Percentiles rank a stretch among this genome's conserved stretches.
These are phyloP conservation scores for Cucumis melo DNA, from an alignment of 306 rosid species.

Conservation along the genomic window DNA sequence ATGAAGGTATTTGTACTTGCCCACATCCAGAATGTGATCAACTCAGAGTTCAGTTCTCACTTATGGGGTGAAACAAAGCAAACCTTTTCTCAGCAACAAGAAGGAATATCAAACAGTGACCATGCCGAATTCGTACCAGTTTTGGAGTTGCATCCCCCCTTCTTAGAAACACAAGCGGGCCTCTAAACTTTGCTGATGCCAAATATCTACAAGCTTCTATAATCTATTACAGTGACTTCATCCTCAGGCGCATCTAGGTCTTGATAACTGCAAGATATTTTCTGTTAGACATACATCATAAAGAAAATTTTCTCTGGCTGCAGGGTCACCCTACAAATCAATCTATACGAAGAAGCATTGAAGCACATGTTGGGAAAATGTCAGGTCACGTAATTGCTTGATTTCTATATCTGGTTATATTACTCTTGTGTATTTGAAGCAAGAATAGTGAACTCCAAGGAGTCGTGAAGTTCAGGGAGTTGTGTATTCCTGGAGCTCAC, in stretches of 20 bases:
- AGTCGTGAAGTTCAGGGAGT: too few relatives aligned
- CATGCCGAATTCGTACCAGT: not conserved
- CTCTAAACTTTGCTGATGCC: not conserved
- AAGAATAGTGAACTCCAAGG: too few relatives aligned
- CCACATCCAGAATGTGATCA: not conserved
- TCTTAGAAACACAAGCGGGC: not conserved
- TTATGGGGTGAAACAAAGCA: not conserved
- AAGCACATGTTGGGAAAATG: not conserved
- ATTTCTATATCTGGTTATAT: not conserved
- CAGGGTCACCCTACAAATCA: not conserved
- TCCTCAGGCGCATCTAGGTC: slow-evolving; percentile 95
- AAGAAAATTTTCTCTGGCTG: not conserved
- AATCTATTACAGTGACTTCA: slow-evolving; percentile 95
- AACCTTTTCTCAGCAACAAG: not conserved
- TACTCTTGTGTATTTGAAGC: too few relatives aligned
- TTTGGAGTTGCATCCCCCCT: slow-evolving; percentile 1
- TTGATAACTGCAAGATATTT: slow-evolving; percentile 57
- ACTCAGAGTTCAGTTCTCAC: not conserved
- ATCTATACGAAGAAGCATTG: not conserved
- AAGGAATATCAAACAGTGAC: not conserved
- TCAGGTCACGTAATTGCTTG: not conserved
- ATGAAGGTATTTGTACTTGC: not conserved
- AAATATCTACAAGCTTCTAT: slow-evolving; percentile 71
- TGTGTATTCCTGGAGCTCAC: too few relatives aligned
- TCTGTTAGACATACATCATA: not conserved